These are phyloP conservation scores for Apiotrichum laibachii DNA, from an alignment of 1,284 basidiomycete species.

Conservation along the genomic window DNA sequence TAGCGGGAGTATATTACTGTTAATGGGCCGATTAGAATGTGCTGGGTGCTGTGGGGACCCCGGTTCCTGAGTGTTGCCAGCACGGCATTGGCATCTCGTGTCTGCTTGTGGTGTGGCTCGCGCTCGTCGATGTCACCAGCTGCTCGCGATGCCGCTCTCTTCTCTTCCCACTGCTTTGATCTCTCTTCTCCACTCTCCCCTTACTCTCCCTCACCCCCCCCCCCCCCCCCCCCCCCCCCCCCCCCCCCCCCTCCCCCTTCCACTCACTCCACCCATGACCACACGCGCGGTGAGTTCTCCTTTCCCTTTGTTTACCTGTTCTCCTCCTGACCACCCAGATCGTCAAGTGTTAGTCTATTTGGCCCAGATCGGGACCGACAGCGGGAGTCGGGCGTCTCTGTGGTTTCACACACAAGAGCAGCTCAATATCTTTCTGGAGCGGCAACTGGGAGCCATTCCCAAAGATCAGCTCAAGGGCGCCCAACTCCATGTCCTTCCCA, in stretches of 20 bases:
- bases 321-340: constrained; percentile 32
- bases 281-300: constrained; percentile 44
- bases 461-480: not conserved
- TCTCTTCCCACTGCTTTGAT: too few species aligned
- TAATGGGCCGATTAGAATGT: too few species aligned
- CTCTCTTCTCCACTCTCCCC: too few species aligned
- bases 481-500: not conserved
- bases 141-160: too few species aligned
- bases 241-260: not conserved
- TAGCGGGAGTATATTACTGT: too few species aligned
- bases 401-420: not conserved
- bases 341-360: constrained; percentile 44
- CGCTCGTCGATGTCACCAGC: not conserved
- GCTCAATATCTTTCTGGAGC: not conserved
- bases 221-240: too few species aligned
- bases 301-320: not conserved
- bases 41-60: too few species aligned
- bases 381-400: not conserved
- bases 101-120: too few species aligned
- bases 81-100: too few species aligned
- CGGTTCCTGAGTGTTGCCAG: too few species aligned
- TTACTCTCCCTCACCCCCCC: too few species aligned
- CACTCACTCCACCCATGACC: constrained; percentile 30
- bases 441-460: not conserved
- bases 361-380: too few species aligned